Percentiles rank a stretch among this genome's conserved stretches.
These are phyloP conservation scores for Wickerhamomyces chaumierensis DNA, from an alignment of 805 yeast genomes.

Conservation along the genomic window DNA sequence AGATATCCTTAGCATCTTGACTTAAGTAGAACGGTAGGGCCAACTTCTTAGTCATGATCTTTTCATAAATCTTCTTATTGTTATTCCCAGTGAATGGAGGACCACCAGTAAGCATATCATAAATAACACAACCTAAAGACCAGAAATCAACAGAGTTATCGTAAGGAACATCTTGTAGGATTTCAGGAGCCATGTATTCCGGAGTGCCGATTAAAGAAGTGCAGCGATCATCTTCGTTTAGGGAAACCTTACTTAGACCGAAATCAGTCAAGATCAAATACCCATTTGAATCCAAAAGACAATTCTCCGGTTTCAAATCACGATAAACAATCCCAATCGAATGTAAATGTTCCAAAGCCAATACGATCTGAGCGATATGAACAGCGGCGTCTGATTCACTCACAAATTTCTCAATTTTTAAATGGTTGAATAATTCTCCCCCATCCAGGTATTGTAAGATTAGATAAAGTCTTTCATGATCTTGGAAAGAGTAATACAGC, in stretches of 20 bases:
- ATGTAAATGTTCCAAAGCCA: constrained; percentile 89
- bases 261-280: constrained; percentile 94
- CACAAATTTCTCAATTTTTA: constrained; percentile 91
- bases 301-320: constrained; percentile 94
- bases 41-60: constrained; percentile 57
- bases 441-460: constrained; percentile 79
- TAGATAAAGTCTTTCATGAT: constrained; percentile 60
- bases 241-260: constrained; percentile 78
- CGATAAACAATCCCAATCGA: constrained; percentile 92
- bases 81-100: constrained; percentile 87
- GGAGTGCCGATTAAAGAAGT: constrained; percentile 78
- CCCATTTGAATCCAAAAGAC: constrained; percentile 86
- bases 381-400: constrained; percentile 86
- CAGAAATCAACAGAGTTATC: constrained; percentile 84
- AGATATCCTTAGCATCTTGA: constrained; percentile 67
- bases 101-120: constrained; percentile 71
- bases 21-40: constrained; percentile 68
- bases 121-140: constrained; percentile 77
- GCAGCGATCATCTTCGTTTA: constrained; percentile 46
- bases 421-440: constrained; percentile 87
- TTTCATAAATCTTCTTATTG: constrained; percentile 64
- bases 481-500: constrained; percentile 77
- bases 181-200: constrained; percentile 86
- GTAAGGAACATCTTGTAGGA: constrained; percentile 65
- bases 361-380: constrained; percentile 86